Evolutionary conservation across 73 alveolate species (phyloP).

Genomic region (Blepharisma japonicum): DNA sequence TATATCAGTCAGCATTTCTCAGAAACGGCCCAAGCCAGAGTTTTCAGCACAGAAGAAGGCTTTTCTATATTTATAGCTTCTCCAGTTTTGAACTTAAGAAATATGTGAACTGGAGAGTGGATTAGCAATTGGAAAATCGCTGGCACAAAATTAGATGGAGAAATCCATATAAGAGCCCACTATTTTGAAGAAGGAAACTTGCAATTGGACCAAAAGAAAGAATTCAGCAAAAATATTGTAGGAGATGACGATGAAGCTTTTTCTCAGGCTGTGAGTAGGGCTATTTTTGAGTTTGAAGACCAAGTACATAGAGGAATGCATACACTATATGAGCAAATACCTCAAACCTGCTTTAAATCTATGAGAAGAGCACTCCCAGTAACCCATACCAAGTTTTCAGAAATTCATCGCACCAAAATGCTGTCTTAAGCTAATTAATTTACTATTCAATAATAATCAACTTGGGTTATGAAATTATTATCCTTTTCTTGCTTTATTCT

Average conservation of each 20-base stretch:
- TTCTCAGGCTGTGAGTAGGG: background rate
- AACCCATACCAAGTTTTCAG: constrained; percentile 15
- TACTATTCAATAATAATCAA: too few species aligned
- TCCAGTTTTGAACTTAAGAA: constrained; percentile 8
- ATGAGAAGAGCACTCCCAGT: constrained; percentile 34
- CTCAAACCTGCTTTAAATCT: background rate
- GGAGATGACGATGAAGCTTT: background rate
- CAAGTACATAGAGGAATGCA: constrained; percentile 2
- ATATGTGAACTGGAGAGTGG: constrained; percentile 34
- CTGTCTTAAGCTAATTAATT: too few species aligned
- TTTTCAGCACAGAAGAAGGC: constrained; percentile 13
- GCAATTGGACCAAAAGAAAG: constrained; percentile 9
- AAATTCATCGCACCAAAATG: constrained; percentile 2
- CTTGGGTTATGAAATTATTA: too few species aligned
- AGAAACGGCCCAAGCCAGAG: constrained; percentile 31
- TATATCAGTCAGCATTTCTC: constrained; percentile 20
- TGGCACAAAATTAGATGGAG: constrained; percentile 28
- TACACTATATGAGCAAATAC: background rate
- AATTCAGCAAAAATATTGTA: background rate
- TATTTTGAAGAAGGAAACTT: constrained; percentile 35
- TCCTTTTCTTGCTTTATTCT: too few species aligned
- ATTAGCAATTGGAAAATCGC: constrained; percentile 7
- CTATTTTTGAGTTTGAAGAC: constrained; percentile 7
- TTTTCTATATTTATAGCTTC: background rate
- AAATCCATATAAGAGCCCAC: background rate